Percentiles rank a stretch among this genome's conserved stretches.
These are phyloP conservation scores for Davidsoniella australis DNA, from an alignment of 2,329 filamentous ascomycete species.

Conservation along the genomic window DNA sequence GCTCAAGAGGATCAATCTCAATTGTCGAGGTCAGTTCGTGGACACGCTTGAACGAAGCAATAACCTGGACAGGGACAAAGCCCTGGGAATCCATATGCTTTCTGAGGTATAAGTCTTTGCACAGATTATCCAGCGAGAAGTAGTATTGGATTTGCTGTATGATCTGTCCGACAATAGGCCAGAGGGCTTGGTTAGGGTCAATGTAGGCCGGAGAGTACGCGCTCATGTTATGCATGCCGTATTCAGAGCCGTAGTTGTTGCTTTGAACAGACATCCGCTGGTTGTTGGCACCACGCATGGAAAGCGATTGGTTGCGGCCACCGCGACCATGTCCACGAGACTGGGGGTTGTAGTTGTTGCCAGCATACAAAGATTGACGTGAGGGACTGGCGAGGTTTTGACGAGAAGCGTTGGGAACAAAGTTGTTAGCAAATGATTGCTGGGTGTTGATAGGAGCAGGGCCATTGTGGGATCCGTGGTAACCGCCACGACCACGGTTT, in stretches of 20 bases:
- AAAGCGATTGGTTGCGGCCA: conserved; percentile 23
- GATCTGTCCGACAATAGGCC: conserved; percentile 25
- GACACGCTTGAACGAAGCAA: conserved; percentile 77
- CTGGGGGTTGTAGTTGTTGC: conserved; percentile 9
- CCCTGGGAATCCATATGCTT: conserved; percentile 91
- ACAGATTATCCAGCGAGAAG: conserved; percentile 88
- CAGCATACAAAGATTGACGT: conserved; percentile 9
- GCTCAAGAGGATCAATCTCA: conserved; percentile 11
- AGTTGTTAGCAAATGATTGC: conserved; percentile 5
- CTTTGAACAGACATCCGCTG: conserved; percentile 13
- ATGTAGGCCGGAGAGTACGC: conserved; percentile 15
- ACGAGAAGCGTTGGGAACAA: conserved; percentile 6
- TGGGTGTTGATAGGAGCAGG: conserved; percentile 15
- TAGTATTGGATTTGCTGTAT: conserved; percentile 65
- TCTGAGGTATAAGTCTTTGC: conserved; percentile 80
- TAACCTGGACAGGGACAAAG: conserved; percentile 64
- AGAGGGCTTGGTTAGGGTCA: conserved; percentile 9
- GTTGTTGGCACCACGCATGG: conserved; percentile 21
- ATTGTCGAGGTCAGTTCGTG: conserved; percentile 35
- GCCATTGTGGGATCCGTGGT: conserved; percentile 19
- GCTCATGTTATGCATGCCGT: conserved; percentile 23
- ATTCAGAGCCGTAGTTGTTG: conserved; percentile 20
- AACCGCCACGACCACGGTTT: conserved; percentile 29
- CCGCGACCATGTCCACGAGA: conserved; percentile 9
- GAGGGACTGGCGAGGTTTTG: conserved; percentile 12